Base-by-base conservation (phyloP, 1,139 yeast species). In the Kodamaea ohmeri region DNA sequence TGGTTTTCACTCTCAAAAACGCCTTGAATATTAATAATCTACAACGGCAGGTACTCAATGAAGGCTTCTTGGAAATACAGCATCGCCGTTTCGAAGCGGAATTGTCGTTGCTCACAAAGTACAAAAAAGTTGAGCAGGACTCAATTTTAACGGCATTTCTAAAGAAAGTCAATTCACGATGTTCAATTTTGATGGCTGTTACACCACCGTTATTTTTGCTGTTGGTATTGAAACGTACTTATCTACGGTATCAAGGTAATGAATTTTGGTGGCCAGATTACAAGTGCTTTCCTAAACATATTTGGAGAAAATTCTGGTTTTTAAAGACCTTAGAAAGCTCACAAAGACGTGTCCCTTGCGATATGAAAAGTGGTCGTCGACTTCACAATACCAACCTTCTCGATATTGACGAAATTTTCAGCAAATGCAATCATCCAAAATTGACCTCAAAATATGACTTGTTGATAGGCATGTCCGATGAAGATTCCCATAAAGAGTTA, bases 251-350 rank as follows among this genome's bases (percentile, higher is more conserved):
- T 21, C 26, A 20, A 12, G 39, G 39, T 4, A 11, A 16, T 11
- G 32, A 26, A n/a, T 31, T 36, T 21, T 8, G 15, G 16, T 36
- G 35, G 39, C 39, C 39, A 3, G 26, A 26, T 25, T 22, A 31
- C 17, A 25, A 12, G 17, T 17, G 24, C 4, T n/a, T 36, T 19
- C 36, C 25, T 40, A 25, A 32, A 2, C 25, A 21, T 5, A 20
- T 35, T n/a, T 46, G 50, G 50, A 43, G 48, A 26, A 20, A 32
- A 17, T 40, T 34, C 27, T 46, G 48, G 48, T 46, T 43, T 25
- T n/a, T 12, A 7, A 17, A 14, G 24, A 28, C 18, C 25, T 16
- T 37, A 22, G 17, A 15, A n/a, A 24, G 26, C 9, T 20, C 22
- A 6, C 26, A 13, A 6, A 6, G 26, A n/a, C 8, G 12, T 5